phyloP scores from a whole-genome alignment of 176 grass and related monocot genomes.

The Triticum urartu region DNA sequence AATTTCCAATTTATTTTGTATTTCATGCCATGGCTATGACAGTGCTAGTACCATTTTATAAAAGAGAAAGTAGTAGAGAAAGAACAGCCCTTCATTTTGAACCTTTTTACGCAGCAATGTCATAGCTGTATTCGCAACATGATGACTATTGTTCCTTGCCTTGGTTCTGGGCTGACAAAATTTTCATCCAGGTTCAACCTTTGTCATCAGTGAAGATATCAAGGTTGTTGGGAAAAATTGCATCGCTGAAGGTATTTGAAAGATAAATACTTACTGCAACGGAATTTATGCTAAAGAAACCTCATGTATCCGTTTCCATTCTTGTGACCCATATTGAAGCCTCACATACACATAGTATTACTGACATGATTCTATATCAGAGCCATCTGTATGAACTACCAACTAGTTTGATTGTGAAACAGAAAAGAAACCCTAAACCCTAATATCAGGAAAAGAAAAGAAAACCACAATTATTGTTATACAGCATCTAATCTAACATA shows the following conservation, averaged over 20 bases:
- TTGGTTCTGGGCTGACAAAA: constrained; percentile 15
- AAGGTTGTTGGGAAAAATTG: constrained; percentile 73
- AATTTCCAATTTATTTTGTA: constrained; percentile 13
- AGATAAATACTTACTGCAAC: constrained; percentile 11
- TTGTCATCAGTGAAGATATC: constrained; percentile 86
- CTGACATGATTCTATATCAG: not conserved
- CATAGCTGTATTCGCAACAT: not conserved
- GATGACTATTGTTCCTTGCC: constrained; percentile 1
- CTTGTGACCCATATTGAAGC: constrained; percentile 13
- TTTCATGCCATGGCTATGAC: not conserved
- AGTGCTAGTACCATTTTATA: constrained; percentile 9
- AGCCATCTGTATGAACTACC: not conserved
- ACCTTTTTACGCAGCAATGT: constrained; percentile 5
- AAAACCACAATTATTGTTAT: not conserved
- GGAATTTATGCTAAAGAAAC: constrained; percentile 14
- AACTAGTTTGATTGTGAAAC: not conserved
- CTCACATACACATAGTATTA: not conserved
- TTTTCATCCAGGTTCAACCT: constrained; percentile 54
- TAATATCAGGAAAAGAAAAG: not conserved
- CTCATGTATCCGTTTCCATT: not conserved
- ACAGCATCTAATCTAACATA: not conserved
- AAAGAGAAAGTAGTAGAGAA: constrained; percentile 15
- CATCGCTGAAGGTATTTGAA: constrained; percentile 76
- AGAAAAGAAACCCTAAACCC: not conserved
- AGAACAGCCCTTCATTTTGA: not conserved